These are phyloP conservation scores for Hemerocallis citrina DNA, from an alignment of 106 monocot genomes.

Conservation along the genomic window DNA sequence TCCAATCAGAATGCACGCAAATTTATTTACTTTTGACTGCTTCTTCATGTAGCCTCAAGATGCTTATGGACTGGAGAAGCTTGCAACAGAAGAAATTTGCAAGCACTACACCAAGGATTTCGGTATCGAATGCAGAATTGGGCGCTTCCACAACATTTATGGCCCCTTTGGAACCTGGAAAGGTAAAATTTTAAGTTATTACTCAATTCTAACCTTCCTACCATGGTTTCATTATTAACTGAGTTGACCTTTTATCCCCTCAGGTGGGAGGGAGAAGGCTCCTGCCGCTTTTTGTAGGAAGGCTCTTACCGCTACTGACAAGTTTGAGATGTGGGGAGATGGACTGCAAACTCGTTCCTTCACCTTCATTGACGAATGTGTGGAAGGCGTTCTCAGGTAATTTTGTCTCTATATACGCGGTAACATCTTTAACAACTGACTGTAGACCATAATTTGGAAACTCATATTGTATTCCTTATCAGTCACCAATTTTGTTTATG, in stretches of 20 bases:
- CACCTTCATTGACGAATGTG: constrained; percentile 88
- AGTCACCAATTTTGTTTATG: no score
- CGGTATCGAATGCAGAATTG: constrained; percentile 76
- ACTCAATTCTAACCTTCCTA: no score
- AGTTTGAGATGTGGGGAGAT: constrained; percentile 93
- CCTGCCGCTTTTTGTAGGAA: constrained; percentile 86
- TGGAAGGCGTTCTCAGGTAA: constrained; percentile 84
- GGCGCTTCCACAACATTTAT: constrained; percentile 82
- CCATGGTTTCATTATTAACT: not conserved
- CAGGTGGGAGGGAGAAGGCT: constrained; percentile 84
- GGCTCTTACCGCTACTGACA: constrained; percentile 60
- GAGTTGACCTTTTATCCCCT: not conserved
- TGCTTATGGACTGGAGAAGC: constrained; percentile 89
- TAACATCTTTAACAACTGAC: no score
- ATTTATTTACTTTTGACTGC: not conserved
- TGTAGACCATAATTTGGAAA: no score
- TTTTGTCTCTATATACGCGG: no score
- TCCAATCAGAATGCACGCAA: constrained; percentile 4
- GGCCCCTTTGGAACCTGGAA: constrained; percentile 90
- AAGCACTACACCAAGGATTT: constrained; percentile 86
- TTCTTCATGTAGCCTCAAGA: constrained; percentile 62
- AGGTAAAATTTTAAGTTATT: constrained; percentile 19
- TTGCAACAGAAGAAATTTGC: constrained; percentile 75
- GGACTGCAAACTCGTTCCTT: constrained; percentile 82
- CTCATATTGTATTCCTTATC: no score